These are phyloP conservation scores for Claviceps spartinae DNA, from an alignment of 2,329 filamentous ascomycete genomes.

Conservation along the genomic window DNA sequence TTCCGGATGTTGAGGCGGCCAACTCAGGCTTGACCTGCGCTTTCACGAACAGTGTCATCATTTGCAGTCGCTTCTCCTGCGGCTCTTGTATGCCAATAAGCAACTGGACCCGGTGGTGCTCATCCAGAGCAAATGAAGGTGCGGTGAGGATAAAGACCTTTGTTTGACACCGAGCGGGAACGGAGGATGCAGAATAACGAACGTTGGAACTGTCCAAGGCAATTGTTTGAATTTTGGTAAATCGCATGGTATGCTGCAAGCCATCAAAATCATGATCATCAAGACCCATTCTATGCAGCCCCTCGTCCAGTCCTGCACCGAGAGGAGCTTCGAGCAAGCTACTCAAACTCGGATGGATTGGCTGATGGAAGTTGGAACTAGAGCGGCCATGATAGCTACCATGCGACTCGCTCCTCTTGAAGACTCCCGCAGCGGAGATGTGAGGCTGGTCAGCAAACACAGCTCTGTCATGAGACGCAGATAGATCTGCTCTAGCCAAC, in stretches of 20 bases:
- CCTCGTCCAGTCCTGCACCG: slow-evolving; percentile 57
- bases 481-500: slow-evolving; percentile 74
- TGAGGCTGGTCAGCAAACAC: slow-evolving; percentile 58
- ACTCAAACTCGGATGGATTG: slow-evolving; percentile 37
- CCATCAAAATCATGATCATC: slow-evolving; percentile 61
- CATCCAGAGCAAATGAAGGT: slow-evolving; percentile 40
- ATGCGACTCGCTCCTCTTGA: slow-evolving; percentile 60
- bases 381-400: slow-evolving; percentile 27
- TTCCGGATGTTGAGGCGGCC: slow-evolving; percentile 10
- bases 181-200: slow-evolving; percentile 42
- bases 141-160: slow-evolving; percentile 56
- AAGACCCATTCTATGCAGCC: slow-evolving; percentile 58
- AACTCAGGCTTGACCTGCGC: slow-evolving; percentile 21
- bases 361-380: slow-evolving; percentile 30
- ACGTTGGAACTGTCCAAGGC: slow-evolving; percentile 47
- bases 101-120: slow-evolving; percentile 38
- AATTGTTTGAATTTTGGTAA: slow-evolving; percentile 57
- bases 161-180: slow-evolving; percentile 39
- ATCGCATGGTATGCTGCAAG: slow-evolving; percentile 56
- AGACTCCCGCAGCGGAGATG: slow-evolving; percentile 25
- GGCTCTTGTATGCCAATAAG: slow-evolving; percentile 59
- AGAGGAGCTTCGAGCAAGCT: slow-evolving; percentile 56
- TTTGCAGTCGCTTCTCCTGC: slow-evolving; percentile 51
- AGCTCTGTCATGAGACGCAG: slow-evolving; percentile 67
- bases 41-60: slow-evolving; percentile 49